A percentile compares a stretch with the other conserved stretches of the same genome.
Evolutionary conservation across 2,329 filamentous ascomycete species (phyloP).

Genomic region (Sordariomycetes sp.): DNA sequence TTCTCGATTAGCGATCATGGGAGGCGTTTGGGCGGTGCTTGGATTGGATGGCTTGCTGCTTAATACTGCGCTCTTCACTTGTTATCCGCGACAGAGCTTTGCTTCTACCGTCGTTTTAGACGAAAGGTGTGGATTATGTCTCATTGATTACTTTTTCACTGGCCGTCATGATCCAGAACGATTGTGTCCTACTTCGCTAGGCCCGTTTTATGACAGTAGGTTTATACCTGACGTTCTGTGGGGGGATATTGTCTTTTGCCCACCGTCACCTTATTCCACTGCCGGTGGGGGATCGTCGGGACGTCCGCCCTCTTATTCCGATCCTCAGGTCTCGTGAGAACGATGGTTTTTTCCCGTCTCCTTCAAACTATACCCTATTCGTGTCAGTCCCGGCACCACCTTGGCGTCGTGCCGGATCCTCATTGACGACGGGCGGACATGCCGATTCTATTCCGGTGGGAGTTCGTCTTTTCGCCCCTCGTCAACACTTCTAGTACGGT

Average conservation of each 20-base stretch:
- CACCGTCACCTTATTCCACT: too few relatives aligned
- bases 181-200: too few relatives aligned
- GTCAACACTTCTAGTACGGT: neutral
- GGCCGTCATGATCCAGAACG: neutral
- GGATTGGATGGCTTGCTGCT: neutral
- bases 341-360: too few relatives aligned
- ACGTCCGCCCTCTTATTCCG: too few relatives aligned
- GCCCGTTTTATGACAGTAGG: too few relatives aligned
- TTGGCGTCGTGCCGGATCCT: neutral
- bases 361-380: too few relatives aligned
- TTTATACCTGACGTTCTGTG: too few relatives aligned
- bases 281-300: too few relatives aligned
- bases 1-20: neutral
- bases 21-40: neutral
- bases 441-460: neutral
- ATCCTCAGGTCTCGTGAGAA: too few relatives aligned
- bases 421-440: neutral
- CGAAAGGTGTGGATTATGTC: neutral
- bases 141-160: neutral
- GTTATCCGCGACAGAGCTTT: neutral
- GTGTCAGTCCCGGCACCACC: too few relatives aligned
- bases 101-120: neutral
- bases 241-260: too few relatives aligned
- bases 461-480: neutral
- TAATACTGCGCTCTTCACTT: neutral